Conservation (phyloP, 208 protist species). For the Leishmania gerbilli region DNA sequence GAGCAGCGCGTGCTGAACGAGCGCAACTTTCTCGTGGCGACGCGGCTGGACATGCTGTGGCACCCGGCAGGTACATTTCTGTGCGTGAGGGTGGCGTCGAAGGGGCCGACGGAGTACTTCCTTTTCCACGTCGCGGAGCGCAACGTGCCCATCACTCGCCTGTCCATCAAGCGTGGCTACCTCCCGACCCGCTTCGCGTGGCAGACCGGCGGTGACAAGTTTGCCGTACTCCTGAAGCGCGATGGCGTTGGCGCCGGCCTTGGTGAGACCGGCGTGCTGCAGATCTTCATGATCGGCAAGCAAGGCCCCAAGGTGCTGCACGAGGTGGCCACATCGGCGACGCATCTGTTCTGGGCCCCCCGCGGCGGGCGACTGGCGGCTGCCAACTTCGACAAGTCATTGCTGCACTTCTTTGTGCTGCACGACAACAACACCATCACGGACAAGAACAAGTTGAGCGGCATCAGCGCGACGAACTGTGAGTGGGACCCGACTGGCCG, state of each 20-base stretch:
- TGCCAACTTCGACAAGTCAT: slow-evolving; percentile 83
- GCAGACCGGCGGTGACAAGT: slow-evolving; percentile 83
- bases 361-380: slow-evolving; percentile 67
- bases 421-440: slow-evolving; percentile 65
- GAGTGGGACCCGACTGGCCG: slow-evolving; percentile 92
- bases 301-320: slow-evolving; percentile 77
- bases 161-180: slow-evolving; percentile 74
- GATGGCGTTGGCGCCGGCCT: slow-evolving; percentile 39
- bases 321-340: slow-evolving; percentile 60
- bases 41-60: slow-evolving; percentile 86
- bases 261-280: slow-evolving; percentile 65
- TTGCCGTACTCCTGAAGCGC: slow-evolving; percentile 71
- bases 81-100: slow-evolving; percentile 71
- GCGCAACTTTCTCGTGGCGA: slow-evolving; percentile 82
- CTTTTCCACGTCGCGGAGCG: slow-evolving; percentile 73
- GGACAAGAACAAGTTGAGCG: slow-evolving; percentile 67
- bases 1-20: slow-evolving; percentile 74
- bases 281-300: slow-evolving; percentile 78
- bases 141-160: slow-evolving; percentile 59
- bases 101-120: slow-evolving; percentile 75
- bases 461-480: slow-evolving; percentile 63
- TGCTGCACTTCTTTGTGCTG: slow-evolving; percentile 83
- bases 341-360: slow-evolving; percentile 86
- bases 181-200: slow-evolving; percentile 82
- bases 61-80: slow-evolving; percentile 86